Evolutionary conservation across 345 rosid species (phyloP), one percentile per base, ranked within the genome.

Genomic region (Eucalyptus grandis): DNA sequence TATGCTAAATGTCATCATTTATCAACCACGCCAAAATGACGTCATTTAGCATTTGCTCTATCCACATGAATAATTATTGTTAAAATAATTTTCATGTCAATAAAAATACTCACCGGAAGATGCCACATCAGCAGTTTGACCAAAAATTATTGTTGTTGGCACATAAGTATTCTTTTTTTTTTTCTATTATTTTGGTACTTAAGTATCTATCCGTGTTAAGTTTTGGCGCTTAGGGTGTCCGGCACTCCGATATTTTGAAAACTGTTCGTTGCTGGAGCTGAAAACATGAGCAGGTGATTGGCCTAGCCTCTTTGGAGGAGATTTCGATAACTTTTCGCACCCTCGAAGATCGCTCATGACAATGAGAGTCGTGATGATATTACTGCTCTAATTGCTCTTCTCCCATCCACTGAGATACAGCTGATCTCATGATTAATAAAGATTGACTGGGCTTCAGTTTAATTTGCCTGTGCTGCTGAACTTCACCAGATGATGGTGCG

Each of bases 171-270:
- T 19, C 24, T 53, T 19, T 53, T 7, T 51, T 17, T 16, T 51
- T 50, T 7, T 6, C 8, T 51, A 51, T 53, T 19, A 53, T 53
- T 19, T 53, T 19, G 56, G 24, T 53, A 53, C 10, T 3, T 53
- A 53, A 53, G 4, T 53, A 2, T 53, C 2, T 51, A 53, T 1
- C 0, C 10, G 2, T 53, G 10, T 0, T 9, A 53, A 53, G 10
- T 53, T 53, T 53, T 7, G 24, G 10, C 4, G 2, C 24, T 53
- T 17, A 1, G 9, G 10, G 10, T 53, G 1, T 19, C 24, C 10
- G 2, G 2, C 5, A 53, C 10, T 53, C 10, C 24, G 17, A 53
- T 53, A 53, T 53, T 53, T 53, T 53, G 56, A 77, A 8, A 77
- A 40, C 83, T 2, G 24, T 53, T 53, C 1, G 24, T 53, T 53